phyloP scores from a whole-genome alignment of 2,329 filamentous ascomycete genomes.

The Spiromastix sp. region DNA sequence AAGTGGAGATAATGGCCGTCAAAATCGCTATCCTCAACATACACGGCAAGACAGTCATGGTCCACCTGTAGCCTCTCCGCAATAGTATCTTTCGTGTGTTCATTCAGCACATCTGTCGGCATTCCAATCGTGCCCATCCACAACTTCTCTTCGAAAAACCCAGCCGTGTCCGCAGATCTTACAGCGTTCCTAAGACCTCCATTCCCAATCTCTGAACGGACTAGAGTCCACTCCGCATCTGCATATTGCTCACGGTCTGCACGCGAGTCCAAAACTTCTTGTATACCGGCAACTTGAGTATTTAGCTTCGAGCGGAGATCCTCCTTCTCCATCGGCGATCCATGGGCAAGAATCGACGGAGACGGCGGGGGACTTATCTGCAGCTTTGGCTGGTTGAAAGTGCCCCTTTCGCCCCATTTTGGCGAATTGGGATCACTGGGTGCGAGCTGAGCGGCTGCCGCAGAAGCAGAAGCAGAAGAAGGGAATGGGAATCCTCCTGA shows the following conservation, averaged over 20 bases:
- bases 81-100: conserved; percentile 70
- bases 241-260: conserved; percentile 59
- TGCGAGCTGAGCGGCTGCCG: conserved; percentile 44
- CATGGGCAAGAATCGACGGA: conserved; percentile 62
- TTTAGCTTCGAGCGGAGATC: conserved; percentile 11
- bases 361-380: conserved; percentile 64
- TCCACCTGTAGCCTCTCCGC: conserved; percentile 71
- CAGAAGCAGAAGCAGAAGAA: conserved; percentile 21
- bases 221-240: conserved; percentile 70
- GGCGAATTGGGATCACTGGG: conserved; percentile 66
- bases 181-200: conserved; percentile 84
- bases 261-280: too few relatives aligned
- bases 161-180: conserved; percentile 62
- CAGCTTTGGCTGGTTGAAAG: conserved; percentile 68
- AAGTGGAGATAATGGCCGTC: conserved; percentile 92
- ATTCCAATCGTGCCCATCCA: conserved; percentile 91
- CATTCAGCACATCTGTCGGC: conserved; percentile 75
- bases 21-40: conserved; percentile 81
- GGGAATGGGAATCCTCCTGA: conserved; percentile 19
- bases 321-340: conserved; percentile 15
- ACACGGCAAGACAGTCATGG: conserved; percentile 73
- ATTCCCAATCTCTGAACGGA: conserved; percentile 82
- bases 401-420: conserved; percentile 58
- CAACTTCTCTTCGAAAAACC: conserved; percentile 62
- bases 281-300: too few relatives aligned